Base-by-base conservation (phyloP, 441 rosid genomes). In the Eruca vesicaria region DNA sequence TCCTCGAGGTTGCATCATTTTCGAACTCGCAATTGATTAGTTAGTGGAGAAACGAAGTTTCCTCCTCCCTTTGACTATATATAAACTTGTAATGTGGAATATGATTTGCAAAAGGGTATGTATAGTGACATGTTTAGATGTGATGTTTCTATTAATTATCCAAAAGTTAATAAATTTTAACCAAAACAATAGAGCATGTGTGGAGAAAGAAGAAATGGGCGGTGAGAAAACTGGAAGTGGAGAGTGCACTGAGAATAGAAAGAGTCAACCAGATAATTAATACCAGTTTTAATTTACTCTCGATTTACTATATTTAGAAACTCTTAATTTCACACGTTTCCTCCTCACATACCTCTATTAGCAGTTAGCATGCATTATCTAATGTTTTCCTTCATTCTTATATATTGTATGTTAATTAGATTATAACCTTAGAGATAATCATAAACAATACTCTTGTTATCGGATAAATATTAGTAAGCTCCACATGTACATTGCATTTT, bases 181-280 rank as follows among this genome's bases (percentile, higher is more conserved):
- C 35, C 62, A 63, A n/a, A 75, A 32, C 16, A 23, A 58, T 58
- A 48, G 68, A 78, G 19, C 65, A 53, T 67, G 73, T 78, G 77
- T 10, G 77, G 69, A 72, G 77, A 58, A 58, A 29, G 70, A 38
- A 67, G 69, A 67, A 72, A 31, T 78, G 81, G 81, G 23, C 77
- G 81, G 81, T 78, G 80, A 50, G 43, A 76, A 52, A 67, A 53
- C 19, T 29, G 53, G 6, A 52, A 78, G 77, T 78, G 81, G 81
- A 67, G 77, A 50, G 65, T 78, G 73, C 80, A 78, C 81, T 72
- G 6, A 78, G 61, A 60, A 38, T 50, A 62, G 60, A 66, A 67
- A 67, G 59, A 78, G 81, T 72, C 73, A 67, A 72, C 65, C 53
- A 67, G 60, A 72, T 10, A 66, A 66, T 66, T 67, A 66, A 20